These are phyloP conservation scores for Pythium vanterpoolii DNA, from an alignment of 352 stramenopile genomes.

Conservation along the genomic window DNA sequence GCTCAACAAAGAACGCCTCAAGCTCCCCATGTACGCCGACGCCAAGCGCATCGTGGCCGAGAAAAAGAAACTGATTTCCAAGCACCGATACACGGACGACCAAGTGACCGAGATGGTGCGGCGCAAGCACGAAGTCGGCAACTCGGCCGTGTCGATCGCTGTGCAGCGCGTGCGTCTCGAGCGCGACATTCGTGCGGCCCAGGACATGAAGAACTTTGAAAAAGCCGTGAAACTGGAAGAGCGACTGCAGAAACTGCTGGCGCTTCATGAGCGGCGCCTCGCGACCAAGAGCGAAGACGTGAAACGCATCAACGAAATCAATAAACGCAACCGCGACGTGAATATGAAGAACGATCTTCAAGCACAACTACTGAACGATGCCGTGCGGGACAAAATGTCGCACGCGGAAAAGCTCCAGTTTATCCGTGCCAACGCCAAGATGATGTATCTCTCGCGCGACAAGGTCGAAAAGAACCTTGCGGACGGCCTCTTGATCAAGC, in stretches of 20 bases:
- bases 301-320: constrained; percentile 84
- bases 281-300: constrained; percentile 80
- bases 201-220: constrained; percentile 87
- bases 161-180: constrained; percentile 80
- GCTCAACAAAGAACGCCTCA: constrained; percentile 73
- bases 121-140: constrained; percentile 63
- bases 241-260: constrained; percentile 53
- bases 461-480: constrained; percentile 82
- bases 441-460: constrained; percentile 80
- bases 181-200: constrained; percentile 68
- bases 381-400: constrained; percentile 78
- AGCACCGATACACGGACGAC: constrained; percentile 74
- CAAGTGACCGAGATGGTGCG: constrained; percentile 80
- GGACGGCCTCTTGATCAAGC: constrained; percentile 67
- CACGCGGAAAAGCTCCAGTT: constrained; percentile 81
- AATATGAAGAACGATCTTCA: constrained; percentile 85
- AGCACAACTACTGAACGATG: constrained; percentile 65
- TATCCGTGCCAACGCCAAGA: constrained; percentile 78
- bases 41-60: constrained; percentile 56
- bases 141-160: constrained; percentile 60
- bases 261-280: constrained; percentile 65
- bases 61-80: constrained; percentile 68
- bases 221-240: constrained; percentile 77
- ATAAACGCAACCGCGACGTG: constrained; percentile 70
- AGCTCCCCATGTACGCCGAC: constrained; percentile 70